Percentiles rank a stretch among this genome's conserved stretches.
These are phyloP conservation scores for Carnegiea gigantea DNA, from an alignment of 179 eudicot genomes.

Conservation along the genomic window DNA sequence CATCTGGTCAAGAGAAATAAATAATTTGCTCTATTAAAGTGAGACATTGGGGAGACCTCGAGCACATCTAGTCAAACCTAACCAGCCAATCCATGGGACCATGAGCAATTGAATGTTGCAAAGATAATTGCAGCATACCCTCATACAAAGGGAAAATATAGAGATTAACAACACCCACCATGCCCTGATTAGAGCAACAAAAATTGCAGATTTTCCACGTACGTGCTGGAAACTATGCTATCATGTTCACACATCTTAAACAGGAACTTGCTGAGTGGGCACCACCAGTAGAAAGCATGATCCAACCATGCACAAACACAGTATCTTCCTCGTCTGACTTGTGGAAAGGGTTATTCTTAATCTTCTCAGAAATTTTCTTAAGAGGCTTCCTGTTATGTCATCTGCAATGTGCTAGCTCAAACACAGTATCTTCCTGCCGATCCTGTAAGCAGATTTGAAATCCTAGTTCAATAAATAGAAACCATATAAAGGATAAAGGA, in stretches of 20 bases:
- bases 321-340: slow-evolving; percentile 85
- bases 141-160: background rate
- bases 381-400: slow-evolving; percentile 81
- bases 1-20: slow-evolving; percentile 51
- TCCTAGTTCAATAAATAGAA: background rate
- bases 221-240: background rate
- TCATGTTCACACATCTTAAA: background rate
- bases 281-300: slow-evolving; percentile 4
- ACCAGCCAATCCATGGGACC: background rate
- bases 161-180: background rate
- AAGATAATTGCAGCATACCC: background rate
- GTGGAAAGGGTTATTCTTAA: slow-evolving; percentile 56
- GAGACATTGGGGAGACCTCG: background rate
- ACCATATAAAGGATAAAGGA: background rate
- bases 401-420: slow-evolving; percentile 81
- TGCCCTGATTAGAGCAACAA: background rate
- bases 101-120: background rate
- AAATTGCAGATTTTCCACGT: background rate
- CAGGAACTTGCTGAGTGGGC: background rate
- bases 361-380: slow-evolving; percentile 78
- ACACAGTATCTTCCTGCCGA: slow-evolving; percentile 84
- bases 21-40: background rate
- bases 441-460: slow-evolving; percentile 49
- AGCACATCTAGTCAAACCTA: background rate
- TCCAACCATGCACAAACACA: background rate